phyloP scores from a whole-genome alignment of 768 basidiomycete species.

The Porpolomopsis calyptriformis region DNA sequence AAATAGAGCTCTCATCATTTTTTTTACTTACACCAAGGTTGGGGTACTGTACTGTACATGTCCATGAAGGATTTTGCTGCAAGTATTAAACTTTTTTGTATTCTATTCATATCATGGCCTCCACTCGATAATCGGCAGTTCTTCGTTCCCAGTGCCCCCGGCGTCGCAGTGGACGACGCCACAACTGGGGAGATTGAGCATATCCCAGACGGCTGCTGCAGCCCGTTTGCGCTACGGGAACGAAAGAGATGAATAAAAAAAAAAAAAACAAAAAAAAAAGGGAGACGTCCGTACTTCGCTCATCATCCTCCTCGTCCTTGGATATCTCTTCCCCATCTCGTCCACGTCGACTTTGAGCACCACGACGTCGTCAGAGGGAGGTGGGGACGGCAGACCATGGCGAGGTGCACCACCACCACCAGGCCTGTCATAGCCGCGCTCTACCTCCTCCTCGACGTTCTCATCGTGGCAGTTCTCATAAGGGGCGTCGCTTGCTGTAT shows the following conservation, averaged over 20 bases:
- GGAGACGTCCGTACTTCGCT: conserved; percentile 2
- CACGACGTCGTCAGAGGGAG: neutral
- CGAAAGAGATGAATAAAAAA: neutral
- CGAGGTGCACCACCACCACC: no score
- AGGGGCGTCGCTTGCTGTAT: no score
- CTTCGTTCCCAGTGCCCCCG: neutral
- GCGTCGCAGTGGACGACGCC: conserved; percentile 5
- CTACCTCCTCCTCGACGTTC: no score
- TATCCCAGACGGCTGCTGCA: neutral
- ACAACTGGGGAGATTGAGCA: conserved; percentile 5
- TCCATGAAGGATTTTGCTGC: no score
- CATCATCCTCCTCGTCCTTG: neutral
- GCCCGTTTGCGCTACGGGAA: conserved; percentile 6
- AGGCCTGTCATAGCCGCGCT: no score
- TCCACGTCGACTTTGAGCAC: conserved; percentile 1
- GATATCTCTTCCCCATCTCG: conserved; percentile 4
- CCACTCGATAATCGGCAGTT: neutral
- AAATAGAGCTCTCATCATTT: no score
- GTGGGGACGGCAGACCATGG: neutral
- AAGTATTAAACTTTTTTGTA: no score
- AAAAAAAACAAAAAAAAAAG: neutral
- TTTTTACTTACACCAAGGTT: no score
- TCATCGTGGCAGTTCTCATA: no score
- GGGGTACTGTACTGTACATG: no score
- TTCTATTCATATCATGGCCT: neutral